Evolutionary conservation across 495 filamentous ascomycete genomes (phyloP).

Genomic region (Recurvomyces mirabilis): DNA sequence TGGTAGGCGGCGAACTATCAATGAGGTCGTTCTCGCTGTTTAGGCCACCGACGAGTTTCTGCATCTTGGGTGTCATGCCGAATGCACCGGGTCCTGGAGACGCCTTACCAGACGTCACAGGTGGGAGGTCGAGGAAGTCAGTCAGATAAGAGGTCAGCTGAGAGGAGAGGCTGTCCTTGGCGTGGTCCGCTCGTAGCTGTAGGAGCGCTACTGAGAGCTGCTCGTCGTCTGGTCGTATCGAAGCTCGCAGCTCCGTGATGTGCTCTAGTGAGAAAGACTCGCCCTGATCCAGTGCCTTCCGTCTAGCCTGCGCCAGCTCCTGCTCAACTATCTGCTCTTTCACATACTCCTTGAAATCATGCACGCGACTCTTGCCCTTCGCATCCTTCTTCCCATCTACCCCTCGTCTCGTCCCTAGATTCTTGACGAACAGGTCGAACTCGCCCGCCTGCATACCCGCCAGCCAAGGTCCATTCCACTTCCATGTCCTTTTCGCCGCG

Average conservation of each 20-base stretch:
- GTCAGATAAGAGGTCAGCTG: constrained; percentile 38
- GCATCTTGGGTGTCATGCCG: constrained; percentile 1
- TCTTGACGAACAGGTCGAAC: constrained; percentile 54
- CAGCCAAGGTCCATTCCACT: constrained; percentile 71
- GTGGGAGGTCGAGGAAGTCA: constrained; percentile 45
- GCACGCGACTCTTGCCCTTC: constrained; percentile 3
- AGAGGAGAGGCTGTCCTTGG: constrained; percentile 21
- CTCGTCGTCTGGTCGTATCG: constrained; percentile 9
- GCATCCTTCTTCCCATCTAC: background rate
- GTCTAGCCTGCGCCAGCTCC: constrained; percentile 12
- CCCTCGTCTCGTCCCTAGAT: constrained; percentile 43
- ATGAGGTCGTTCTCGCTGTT: constrained; percentile 36
- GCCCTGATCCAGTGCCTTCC: constrained; percentile 17
- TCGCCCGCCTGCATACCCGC: constrained; percentile 60
- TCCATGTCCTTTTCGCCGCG: constrained; percentile 44
- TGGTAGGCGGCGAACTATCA: constrained; percentile 58
- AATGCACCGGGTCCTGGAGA: background rate
- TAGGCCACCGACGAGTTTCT: background rate
- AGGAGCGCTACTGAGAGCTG: constrained; percentile 16
- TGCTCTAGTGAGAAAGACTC: background rate
- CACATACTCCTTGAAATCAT: constrained; percentile 39
- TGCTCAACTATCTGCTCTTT: constrained; percentile 35
- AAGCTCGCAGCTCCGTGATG: background rate
- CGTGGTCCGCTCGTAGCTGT: constrained; percentile 12
- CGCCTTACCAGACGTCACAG: constrained; percentile 8